Conservation (phyloP, 2,329 filamentous ascomycete genomes). For the Penicillium concentricum region DNA sequence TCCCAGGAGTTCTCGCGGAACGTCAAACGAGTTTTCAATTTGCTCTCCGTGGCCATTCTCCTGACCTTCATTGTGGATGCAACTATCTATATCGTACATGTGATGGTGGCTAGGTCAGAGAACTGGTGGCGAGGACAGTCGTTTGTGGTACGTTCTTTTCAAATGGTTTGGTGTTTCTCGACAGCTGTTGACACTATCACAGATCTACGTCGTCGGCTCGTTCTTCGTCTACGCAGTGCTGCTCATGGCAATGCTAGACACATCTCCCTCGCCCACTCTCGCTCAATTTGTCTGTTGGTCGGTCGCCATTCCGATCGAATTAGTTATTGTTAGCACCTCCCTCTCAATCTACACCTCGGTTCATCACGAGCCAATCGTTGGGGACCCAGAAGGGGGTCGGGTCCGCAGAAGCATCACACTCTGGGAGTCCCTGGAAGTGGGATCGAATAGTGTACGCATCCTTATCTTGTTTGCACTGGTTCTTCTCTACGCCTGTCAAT, state of each 20-base stretch:
- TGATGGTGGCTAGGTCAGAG: conserved; percentile 63
- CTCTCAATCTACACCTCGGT: conserved; percentile 66
- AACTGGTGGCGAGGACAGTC: conserved; percentile 82
- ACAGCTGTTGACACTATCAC: conserved; percentile 13
- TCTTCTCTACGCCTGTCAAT: conserved; percentile 57
- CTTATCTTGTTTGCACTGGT: conserved; percentile 62
- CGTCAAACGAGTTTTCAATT: conserved; percentile 72
- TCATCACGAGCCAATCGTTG: conserved; percentile 62
- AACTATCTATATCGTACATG: conserved; percentile 70
- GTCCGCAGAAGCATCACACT: conserved; percentile 41
- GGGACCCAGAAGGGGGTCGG: conserved; percentile 47
- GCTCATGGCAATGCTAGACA: conserved; percentile 82
- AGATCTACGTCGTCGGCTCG: conserved; percentile 83
- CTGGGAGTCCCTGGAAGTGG: conserved; percentile 44
- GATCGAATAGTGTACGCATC: conserved; percentile 66
- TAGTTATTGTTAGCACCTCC: conserved; percentile 68
- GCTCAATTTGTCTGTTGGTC: conserved; percentile 80
- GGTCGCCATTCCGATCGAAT: conserved; percentile 69
- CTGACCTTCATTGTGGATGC: conserved; percentile 75
- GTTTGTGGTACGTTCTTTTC: conserved; percentile 61
- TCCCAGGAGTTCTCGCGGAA: conserved; percentile 61
- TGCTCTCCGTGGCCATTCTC: conserved; percentile 68
- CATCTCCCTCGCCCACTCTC: conserved; percentile 73
- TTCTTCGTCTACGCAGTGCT: conserved; percentile 86
- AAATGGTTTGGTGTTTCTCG: neutral